Evolutionary conservation across 352 stramenopile genomes (phyloP).

Genomic region (Pythium chondricola): DNA sequence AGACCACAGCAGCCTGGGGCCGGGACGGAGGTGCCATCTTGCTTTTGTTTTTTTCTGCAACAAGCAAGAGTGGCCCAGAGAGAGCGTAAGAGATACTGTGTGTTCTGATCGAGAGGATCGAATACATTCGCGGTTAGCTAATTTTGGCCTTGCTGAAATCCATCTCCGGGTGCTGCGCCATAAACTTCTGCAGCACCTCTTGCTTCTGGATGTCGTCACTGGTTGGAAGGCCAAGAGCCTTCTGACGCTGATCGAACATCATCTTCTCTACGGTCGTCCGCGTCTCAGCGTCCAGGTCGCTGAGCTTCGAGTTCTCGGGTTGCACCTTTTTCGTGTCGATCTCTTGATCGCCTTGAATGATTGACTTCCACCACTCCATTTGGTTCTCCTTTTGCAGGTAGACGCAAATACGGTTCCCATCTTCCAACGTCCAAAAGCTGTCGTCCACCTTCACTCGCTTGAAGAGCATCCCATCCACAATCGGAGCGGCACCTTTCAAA

Average conservation of each 20-base stretch:
- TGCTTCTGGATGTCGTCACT: conserved; percentile 98
- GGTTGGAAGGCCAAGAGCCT: conserved; percentile 94
- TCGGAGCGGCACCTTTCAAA: conserved; percentile 59
- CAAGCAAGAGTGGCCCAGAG: no score
- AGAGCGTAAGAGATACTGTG: not conserved
- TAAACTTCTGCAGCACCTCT: conserved; percentile 98
- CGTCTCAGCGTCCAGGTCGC: conserved; percentile 97
- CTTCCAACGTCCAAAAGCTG: conserved; percentile 98
- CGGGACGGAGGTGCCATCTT: conserved; percentile 17
- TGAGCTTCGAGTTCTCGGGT: conserved; percentile 98
- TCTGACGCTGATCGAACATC: conserved; percentile 98
- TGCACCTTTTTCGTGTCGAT: conserved; percentile 99
- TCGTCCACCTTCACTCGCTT: conserved; percentile 97
- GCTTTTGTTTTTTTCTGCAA: no score
- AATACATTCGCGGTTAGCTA: conserved; percentile 51
- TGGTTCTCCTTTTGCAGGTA: conserved; percentile 98
- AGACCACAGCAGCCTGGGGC: conserved; percentile 47
- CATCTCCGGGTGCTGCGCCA: conserved; percentile 98
- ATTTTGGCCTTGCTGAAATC: conserved; percentile 99
- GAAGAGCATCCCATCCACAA: conserved; percentile 91
- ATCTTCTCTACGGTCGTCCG: conserved; percentile 99
- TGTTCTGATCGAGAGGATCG: not conserved
- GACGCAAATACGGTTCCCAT: conserved; percentile 85
- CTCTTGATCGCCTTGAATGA: conserved; percentile 92
- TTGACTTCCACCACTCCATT: conserved; percentile 99